Evolutionary conservation across 1,284 basidiomycete genomes (phyloP), one percentile per base, ranked within the genome.

Genomic region (Afroboletus lepidellus): DNA sequence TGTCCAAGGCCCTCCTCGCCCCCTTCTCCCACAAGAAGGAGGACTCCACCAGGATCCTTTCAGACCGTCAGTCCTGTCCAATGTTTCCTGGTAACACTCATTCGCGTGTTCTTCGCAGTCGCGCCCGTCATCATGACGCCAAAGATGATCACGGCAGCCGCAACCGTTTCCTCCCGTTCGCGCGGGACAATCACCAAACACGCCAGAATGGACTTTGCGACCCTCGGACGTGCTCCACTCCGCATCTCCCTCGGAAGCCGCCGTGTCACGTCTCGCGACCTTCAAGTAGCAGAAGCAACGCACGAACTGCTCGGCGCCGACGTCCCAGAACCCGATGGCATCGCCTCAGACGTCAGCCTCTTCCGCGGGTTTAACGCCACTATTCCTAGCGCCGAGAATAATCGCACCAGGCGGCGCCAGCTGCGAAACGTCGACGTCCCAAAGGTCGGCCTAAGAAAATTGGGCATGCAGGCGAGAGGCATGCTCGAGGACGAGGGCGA

Each of bases 51-150:
- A 78, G 76, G 64, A 83, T 91, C 48, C 71, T 91, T 16, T 77
- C 86, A 48, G 86, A 89, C 66, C 74, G 88, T 91, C 72, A 63
- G 87, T 74, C 21, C 46, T 34, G 27, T 37, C 37, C 15, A 25
- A 18, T 9, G 21, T 18, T 3, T 23, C 8, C 37, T 39, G 27
- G 50, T 29, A 23, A n/a, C 11, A 3, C 29, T 32, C 24, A 23
- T 29, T 39, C 21, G 37, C 12, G 29, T 20, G 8, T n/a, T 0
- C 24, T 13, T n/a, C 58, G 12, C 66, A 95, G 92, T 95, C 64
- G 91, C 92, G 5, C 92, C 92, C 12, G 84, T 86, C 54, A 87
- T 95, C 62, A 93, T 95, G 92, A 92, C 92, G 5, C 89, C 91
- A 21, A 78, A 83, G 57, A 87, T 92, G 79, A 79, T 92, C 50